Evolutionary conservation across 1,284 basidiomycete genomes (phyloP).

Genomic region (Phylloboletellus chloephorus): DNA sequence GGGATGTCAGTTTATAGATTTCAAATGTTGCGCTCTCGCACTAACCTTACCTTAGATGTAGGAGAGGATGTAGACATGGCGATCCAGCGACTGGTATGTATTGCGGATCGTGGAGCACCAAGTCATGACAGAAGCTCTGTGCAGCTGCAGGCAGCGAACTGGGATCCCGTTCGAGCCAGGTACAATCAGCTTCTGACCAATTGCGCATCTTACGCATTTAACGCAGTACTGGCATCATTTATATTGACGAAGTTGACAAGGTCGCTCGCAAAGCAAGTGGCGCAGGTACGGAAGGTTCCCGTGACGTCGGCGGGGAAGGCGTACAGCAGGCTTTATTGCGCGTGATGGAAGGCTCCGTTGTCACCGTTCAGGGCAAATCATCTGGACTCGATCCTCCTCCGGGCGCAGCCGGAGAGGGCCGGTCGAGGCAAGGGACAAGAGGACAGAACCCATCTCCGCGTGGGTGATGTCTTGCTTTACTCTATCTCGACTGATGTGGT

Average conservation of each 20-base stretch:
- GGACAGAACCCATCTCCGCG: conserved; percentile 23
- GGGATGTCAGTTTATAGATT: conserved; percentile 55
- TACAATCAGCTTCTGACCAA: conserved; percentile 21
- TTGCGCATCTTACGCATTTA: conserved; percentile 8
- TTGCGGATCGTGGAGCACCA: neutral
- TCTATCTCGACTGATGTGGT: neutral
- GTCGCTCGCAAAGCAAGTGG: conserved; percentile 67
- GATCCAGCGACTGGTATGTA: conserved; percentile 69
- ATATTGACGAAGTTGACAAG: conserved; percentile 96
- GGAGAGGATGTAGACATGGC: conserved; percentile 93
- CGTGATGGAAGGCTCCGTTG: conserved; percentile 87
- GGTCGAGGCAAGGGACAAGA: conserved; percentile 41
- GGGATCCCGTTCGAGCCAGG: conserved; percentile 80
- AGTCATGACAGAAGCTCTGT: conserved; percentile 1
- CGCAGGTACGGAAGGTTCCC: conserved; percentile 64
- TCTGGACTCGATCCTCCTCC: conserved; percentile 43
- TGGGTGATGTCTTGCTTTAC: conserved; percentile 11
- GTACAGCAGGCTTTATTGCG: conserved; percentile 91
- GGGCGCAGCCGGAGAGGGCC: conserved; percentile 38
- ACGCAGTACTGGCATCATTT: conserved; percentile 81
- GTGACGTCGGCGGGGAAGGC: conserved; percentile 94
- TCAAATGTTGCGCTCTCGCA: conserved; percentile 4
- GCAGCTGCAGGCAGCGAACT: conserved; percentile 80
- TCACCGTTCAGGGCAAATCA: conserved; percentile 77
- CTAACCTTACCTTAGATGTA: conserved; percentile 59